Evolutionary conservation across 1,139 yeast species (phyloP).

Genomic region (Candida buenavistaensis): DNA sequence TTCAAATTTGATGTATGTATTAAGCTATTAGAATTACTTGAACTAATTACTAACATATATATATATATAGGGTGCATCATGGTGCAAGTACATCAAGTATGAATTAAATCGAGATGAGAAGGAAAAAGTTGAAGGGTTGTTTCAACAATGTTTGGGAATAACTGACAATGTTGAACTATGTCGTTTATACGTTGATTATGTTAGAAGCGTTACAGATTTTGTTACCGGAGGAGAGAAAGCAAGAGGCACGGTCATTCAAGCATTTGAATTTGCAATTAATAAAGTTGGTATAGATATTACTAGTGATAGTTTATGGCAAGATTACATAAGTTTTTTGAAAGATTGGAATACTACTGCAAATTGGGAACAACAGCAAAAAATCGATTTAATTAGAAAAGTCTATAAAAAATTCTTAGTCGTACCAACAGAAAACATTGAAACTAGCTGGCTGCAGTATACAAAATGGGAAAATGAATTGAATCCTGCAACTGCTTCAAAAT

Average conservation of each 20-base stretch:
- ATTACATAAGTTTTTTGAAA: constrained; percentile 77
- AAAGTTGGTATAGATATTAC: constrained; percentile 78
- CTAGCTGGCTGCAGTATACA: constrained; percentile 78
- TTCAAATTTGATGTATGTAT: constrained; percentile 60
- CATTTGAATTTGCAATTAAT: constrained; percentile 80
- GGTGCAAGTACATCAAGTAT: constrained; percentile 73
- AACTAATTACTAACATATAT: constrained; percentile 12
- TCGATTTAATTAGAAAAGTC: constrained; percentile 73
- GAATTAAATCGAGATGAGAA: constrained; percentile 72
- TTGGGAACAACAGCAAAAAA: constrained; percentile 86
- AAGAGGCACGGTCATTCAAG: constrained; percentile 70
- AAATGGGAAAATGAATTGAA: constrained; percentile 80
- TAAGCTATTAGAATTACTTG: constrained; percentile 3
- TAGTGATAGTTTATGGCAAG: constrained; percentile 77
- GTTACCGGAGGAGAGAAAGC: constrained; percentile 86
- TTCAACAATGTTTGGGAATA: constrained; percentile 58
- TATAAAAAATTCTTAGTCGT: constrained; percentile 68
- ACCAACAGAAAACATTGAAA: constrained; percentile 76
- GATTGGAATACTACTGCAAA: constrained; percentile 76
- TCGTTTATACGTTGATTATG: constrained; percentile 74
- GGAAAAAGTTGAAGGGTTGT: constrained; percentile 62
- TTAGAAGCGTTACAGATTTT: constrained; percentile 74
- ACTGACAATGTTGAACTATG: constrained; percentile 68
- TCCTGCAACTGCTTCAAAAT: constrained; percentile 78
- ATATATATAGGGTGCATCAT: constrained; percentile 63